Base-by-base conservation (phyloP, 257 asterid genomes). In the Ballota nigra region DNA sequence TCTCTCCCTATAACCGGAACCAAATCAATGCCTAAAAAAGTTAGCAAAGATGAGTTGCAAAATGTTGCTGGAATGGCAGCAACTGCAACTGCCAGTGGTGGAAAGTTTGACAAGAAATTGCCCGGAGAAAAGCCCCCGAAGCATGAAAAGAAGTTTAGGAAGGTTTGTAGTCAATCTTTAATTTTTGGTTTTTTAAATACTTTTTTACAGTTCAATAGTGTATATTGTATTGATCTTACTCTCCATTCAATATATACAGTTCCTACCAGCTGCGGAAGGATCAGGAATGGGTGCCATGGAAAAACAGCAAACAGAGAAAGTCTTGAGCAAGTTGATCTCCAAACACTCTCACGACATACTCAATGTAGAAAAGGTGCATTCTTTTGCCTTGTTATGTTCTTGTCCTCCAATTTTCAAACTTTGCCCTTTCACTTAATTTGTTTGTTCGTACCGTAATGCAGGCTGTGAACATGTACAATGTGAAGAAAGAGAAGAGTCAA, bases 1-100 rank as follows among this genome's bases (percentile, higher is more conserved):
- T 77, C 96, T 52, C 83, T 95, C 66, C 98, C 99, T 11, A 87
- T 95, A 75, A 88, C 94, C n/a, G 97, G 99, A 69, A 87, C 85
- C 26, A 85, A 87, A 70, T 59, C 89, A 68, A 83, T 79, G 72
- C 87, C 91, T 31, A 86, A 79, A 66, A 92, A 88, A 78, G 80
- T 85, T 23, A 79, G 95, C 88, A 95, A 89, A 82, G 92, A 84
- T 22, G 99, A 88, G 74, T 74, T 95, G 10, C 97, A 89, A 67
- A 83, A 88, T 69, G 96, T 92, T n/a, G 98, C 97, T 52, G 98
- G 99, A 72, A 74, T 95, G 92, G 98, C 97, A 63, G 89, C 96
- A 41, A 79, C 88, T 59, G 82, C 99, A 26, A 95, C 99, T 31
- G 99, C 99, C n/a, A 95, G 99, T 38, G 96, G 97, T 63, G 98